phyloP scores from a whole-genome alignment of 345 rosid genomes.

The Diplotaxis tenuifolia region DNA sequence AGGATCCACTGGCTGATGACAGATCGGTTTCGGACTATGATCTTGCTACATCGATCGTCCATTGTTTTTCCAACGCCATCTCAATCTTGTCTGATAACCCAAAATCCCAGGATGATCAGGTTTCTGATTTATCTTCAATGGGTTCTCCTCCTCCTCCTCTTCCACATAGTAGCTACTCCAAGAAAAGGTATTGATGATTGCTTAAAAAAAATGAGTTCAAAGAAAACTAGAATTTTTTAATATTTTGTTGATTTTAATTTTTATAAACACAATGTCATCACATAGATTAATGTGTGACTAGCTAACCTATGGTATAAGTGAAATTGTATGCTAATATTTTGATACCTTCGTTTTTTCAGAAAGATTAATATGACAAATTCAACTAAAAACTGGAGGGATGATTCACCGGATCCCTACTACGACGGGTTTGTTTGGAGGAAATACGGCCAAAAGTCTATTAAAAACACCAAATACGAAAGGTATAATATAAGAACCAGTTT shows the following conservation, averaged over 20 bases:
- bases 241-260: neutral
- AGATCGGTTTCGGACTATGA: constrained; percentile 23
- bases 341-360: constrained; percentile 11
- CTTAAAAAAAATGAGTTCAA: neutral
- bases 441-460: constrained; percentile 31
- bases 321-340: neutral
- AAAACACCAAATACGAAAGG: constrained; percentile 23
- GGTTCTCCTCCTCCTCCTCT: constrained; percentile 16
- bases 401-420: constrained; percentile 33
- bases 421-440: constrained; percentile 36
- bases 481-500: neutral
- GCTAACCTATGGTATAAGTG: neutral
- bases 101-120: neutral
- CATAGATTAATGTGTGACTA: neutral
- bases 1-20: constrained; percentile 18
- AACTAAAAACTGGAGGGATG: constrained; percentile 30
- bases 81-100: constrained; percentile 13
- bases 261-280: neutral
- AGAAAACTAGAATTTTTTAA: neutral
- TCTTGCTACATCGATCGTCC: constrained; percentile 22
- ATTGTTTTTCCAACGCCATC: constrained; percentile 25
- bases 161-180: neutral
- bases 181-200: constrained; percentile 30
- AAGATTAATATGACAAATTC: constrained; percentile 5
- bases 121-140: constrained; percentile 15